Evolutionary conservation across 495 filamentous ascomycete genomes (phyloP), one percentile per base, ranked within the genome.

Genomic region (Aspergillus kassunensis): DNA sequence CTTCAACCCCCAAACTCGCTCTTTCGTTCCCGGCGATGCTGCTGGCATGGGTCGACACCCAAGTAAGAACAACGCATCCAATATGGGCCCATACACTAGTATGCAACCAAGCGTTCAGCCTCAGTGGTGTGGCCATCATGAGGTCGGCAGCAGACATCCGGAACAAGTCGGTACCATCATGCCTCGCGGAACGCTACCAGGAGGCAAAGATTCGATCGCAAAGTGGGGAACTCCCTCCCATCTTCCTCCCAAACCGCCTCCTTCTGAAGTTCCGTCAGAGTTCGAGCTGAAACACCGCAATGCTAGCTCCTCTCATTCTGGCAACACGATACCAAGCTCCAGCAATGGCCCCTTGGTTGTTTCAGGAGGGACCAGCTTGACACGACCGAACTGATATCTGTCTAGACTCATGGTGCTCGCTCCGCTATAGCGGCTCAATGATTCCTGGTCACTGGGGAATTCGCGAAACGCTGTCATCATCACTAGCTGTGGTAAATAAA

Each of bases 1-100:
- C 18, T 96, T 97, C 75, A 96, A 97, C 58, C 91, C 91, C 0
- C 90, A 95, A 67, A 96, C 88, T 10, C 87, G 91, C 53, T 83
- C 89, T 2, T 97, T 97, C 61, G 80, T 96, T 35, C 91, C 91
- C 18, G 76, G 78, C 18, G 61, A 64, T 36, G 51, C 65, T 44
- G 46, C 64, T 31, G 44, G 67, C 10, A 20, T 54, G 21, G 46
- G 57, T 2, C 67, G 69, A 31, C 68, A 72, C 43, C 62, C 65
- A 21, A 60, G 44, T 44, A 65, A 67, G 50, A 54, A 56, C 41
- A 51, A 49, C 8, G 65, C 70, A 40, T 65, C 63, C 58, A 54
- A 55, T 29, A 65, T 68, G 55, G 60, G 61, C 47, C 40, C 64
- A 13, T 75, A 69, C 46, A 41, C 55, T 21, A 60, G 51, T 23